Evolutionary conservation across 805 yeast species (phyloP), one percentile per base, ranked within the genome.

Genomic region (Kodamaea kakaduensis): DNA sequence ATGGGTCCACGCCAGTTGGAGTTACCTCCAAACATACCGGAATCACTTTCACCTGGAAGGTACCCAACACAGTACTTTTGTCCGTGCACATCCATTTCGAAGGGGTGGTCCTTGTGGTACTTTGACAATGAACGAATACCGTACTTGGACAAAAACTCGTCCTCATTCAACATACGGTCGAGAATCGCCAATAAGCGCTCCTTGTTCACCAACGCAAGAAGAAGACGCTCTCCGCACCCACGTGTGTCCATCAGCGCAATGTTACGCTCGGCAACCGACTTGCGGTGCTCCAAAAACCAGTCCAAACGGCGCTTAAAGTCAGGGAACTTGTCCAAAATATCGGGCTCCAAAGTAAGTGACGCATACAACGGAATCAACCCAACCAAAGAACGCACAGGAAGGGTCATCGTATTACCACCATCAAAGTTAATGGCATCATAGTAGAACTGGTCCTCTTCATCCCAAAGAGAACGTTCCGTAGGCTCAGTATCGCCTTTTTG

Each of bases 1-100:
- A 88, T 87, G 10, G 97, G 96, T 2, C 97, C 97, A 58, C 97
- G 74, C 97, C 97, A 88, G 61, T 88, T 88, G 15, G 96, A 87
- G 58, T 88, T 88, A 40, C 97, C 97, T 33, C 97, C 97, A 71
- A 88, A 88, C 76, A 89, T 75, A 4, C 95, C 95, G 5, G 94
- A 81, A 54, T 86, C 90, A 18, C 94, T 83, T 53, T 86, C 95
- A 19, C 95, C 96, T 4, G 95, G 82, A 36, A 86, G 72, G 58
- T 87, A 86, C 40, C 74, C 73, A 20, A 86, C 89, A 29, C 69
- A 64, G 59, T 80, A 88, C 25, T 71, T 66, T 46, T 77, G 71
- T 12, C 94, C 94, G 56, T 84, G 71, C 28, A 88, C 95, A 45
- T 79, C 73, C 90, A 87, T 84, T 36, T 76, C 73, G 52, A 80